Base-by-base conservation (phyloP, 768 basidiomycete species). In the Pleurotus tuber-regium region DNA sequence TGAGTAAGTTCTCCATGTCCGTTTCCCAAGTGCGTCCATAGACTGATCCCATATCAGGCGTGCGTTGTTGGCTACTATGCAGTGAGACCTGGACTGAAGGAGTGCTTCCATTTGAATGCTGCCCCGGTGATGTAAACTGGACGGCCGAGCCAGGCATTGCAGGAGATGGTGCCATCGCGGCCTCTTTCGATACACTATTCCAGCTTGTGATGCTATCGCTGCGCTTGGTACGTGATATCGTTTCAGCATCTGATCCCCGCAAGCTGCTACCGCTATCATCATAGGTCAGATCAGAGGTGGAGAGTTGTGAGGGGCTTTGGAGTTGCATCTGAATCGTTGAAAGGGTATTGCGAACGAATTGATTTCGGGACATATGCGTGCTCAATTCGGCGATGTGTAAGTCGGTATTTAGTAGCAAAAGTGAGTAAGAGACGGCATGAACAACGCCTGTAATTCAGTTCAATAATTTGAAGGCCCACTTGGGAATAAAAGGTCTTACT, bases 341-440 rank as follows among this genome's bases (percentile, higher is more conserved):
- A 65, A 98, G 78, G 1, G 95, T 98, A 66, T 98, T 98, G 43
- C 86, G 82, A 5, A 98, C 85, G 66, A 98, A 99, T 62, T 98
- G 94, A 47, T 61, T 78, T 16, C 89, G 82, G 1, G 96, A 94
- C 97, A 98, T 99, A 54, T 91, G 86, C 2, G 79, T 82, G 14
- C 82, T 66, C 23, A 97, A 76, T 30, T 98, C 95, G 26, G 95
- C 97, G 44, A 99, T 87, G 66, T 99, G 96, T 28, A 99, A 79
- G 66, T 99, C 97, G 23, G 97, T 99, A 71, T 99, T 99, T 46
- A 98, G 80, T 26, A 98, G 78, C 0, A 99, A 73, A 31, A 99
- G 78, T 2, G 95, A 97, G 61, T 96, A 98, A 1, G 92, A 79
- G 42, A 95, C 89, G 2, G 92, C 89, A 59, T 99, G 97, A n/a